phyloP scores from a whole-genome alignment of 1,284 basidiomycete genomes.

The Golubevia pallescens region DNA sequence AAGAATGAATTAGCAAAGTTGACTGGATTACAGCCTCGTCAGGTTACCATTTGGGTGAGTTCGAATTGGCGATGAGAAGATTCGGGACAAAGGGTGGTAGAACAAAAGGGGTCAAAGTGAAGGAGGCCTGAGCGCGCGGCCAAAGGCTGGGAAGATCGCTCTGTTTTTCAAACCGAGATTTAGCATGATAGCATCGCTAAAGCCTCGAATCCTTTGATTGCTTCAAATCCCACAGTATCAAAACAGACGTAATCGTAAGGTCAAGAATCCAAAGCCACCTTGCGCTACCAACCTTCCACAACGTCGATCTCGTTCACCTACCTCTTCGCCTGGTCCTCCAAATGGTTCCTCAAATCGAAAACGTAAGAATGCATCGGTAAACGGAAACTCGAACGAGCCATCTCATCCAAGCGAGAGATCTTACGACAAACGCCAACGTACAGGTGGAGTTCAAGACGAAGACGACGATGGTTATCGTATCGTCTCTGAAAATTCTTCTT shows the following conservation, averaged over 20 bases:
- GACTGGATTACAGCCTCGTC: constrained; percentile 50
- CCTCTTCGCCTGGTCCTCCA: neutral
- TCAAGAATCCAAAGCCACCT: constrained; percentile 4
- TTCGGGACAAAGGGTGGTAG: constrained; percentile 4
- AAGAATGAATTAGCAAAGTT: constrained; percentile 46
- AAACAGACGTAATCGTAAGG: constrained; percentile 41
- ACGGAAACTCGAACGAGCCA: no score
- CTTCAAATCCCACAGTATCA: constrained; percentile 25
- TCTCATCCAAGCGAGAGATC: no score
- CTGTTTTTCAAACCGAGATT: no score
- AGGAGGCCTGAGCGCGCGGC: no score
- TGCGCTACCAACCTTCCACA: neutral
- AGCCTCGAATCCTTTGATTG: no score
- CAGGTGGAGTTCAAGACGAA: neutral
- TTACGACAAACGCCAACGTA: neutral
- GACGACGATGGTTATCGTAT: neutral
- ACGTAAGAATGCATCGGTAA: neutral
- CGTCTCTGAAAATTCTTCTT: neutral
- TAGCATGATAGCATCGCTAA: no score
- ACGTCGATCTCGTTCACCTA: neutral
- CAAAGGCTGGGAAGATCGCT: no score
- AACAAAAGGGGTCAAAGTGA: neutral
- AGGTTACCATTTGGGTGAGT: constrained; percentile 62
- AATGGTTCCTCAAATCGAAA: neutral
- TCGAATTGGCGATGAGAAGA: no score